Evolutionary conservation across 768 basidiomycete genomes (phyloP).

Genomic region (Amanita rubescens): DNA sequence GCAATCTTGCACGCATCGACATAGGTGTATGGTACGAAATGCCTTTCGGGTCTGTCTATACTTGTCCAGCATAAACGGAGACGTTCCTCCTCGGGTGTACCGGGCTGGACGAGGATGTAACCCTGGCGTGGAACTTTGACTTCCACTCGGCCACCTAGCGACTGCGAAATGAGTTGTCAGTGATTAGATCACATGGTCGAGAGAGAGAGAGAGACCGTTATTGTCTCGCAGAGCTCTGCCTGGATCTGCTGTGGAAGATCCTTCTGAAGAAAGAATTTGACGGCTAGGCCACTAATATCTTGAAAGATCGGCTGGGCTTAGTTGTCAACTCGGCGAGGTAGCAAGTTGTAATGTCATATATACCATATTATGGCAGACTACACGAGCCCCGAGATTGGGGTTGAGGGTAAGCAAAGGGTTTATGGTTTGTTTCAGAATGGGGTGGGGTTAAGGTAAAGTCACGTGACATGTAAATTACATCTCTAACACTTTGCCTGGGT

Average conservation of each 20-base stretch:
- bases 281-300: conserved; percentile 53
- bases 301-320: conserved; percentile 59
- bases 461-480: conserved; percentile 17
- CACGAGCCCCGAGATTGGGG: conserved; percentile 41
- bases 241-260: conserved; percentile 63
- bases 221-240: conserved; percentile 66
- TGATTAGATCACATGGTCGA: background rate
- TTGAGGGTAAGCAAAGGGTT: conserved; percentile 31
- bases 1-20: conserved; percentile 82
- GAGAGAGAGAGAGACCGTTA: conserved; percentile 41
- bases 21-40: conserved; percentile 76
- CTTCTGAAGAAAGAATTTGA: conserved; percentile 84
- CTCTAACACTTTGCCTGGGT: conserved; percentile 77
- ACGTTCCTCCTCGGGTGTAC: conserved; percentile 65
- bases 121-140: conserved; percentile 72
- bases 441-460: conserved; percentile 27
- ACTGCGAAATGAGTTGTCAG: conserved; percentile 27
- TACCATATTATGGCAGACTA: conserved; percentile 11
- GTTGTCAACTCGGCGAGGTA: background rate
- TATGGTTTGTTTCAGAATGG: conserved; percentile 26
- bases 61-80: conserved; percentile 69
- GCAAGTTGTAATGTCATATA: conserved; percentile 1
- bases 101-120: conserved; percentile 63
- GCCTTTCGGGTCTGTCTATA: conserved; percentile 61
- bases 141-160: conserved; percentile 71